Base-by-base conservation (phyloP, 169 alveolate genomes). In the Eimeria tenella region DNA sequence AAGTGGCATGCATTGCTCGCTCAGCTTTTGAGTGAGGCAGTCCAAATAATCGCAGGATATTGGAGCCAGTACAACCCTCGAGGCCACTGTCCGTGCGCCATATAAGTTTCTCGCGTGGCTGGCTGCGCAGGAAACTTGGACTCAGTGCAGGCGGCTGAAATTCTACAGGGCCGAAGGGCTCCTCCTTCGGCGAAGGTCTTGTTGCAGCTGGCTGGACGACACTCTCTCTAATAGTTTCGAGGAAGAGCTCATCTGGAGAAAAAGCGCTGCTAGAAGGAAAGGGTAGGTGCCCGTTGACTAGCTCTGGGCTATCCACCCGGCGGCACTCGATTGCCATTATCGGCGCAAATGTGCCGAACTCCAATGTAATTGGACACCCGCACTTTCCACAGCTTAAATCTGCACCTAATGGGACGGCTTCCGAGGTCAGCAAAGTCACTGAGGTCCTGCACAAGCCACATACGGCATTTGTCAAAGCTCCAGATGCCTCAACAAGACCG, bases 341-440 rank as follows among this genome's bases (percentile, higher is more conserved):
- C 23, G 90, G 90, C 1, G 90, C 74, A 21, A 82, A 82, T 25
- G 90, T 58, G n/a, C 90, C 90, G 63, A 82, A 82, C 31, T 82
- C 90, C 56, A 82, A 3, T 25, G 75, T 31, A 55, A 82, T 8
- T 3, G 90, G 90, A 25, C 60, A 55, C 19, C 90, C 90, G 75
- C 90, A 82, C 4, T 17, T 82, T 25, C 90, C 90, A 25, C 90
- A 82, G 90, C 90, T 58, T 49, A 82, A 31, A 42, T 82, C 90
- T 25, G 63, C 90, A 58, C 90, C 90, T 56, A 82, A 56, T 4
- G 90, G 90, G 53, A 82, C 75, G 60, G 77, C 90, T 58, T 82
- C 90, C 23, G 90, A 56, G 56, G 90, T 82, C 90, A 82, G 13
- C 42, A 82, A 56, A 25, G 90, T 73, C 90, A 82, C 90, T n/a